phyloP scores from a whole-genome alignment of 208 protist genomes.

The Acanthamoeba royreba region DNA sequence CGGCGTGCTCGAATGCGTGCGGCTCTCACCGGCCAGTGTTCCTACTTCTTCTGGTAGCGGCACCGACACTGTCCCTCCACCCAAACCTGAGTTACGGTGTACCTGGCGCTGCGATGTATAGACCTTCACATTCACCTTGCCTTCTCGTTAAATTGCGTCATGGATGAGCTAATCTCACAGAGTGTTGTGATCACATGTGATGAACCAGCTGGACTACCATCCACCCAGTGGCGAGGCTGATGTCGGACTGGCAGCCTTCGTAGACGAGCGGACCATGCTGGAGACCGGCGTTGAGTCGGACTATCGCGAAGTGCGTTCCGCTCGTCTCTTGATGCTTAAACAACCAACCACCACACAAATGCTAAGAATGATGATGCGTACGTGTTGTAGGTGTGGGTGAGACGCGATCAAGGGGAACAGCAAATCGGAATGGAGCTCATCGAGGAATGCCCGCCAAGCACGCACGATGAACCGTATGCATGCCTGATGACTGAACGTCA shows the following conservation, averaged over 20 bases:
- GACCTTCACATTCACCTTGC: not conserved
- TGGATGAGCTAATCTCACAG: too few species aligned
- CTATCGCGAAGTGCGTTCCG: not conserved
- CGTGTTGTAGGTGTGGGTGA: not conserved
- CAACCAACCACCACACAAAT: not conserved
- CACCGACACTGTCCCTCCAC: not conserved
- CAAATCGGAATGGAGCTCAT: not conserved
- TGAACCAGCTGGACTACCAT: not conserved
- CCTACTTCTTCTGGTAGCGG: too few species aligned
- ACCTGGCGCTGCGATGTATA: not conserved
- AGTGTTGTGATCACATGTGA: not conserved
- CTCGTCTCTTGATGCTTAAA: too few species aligned
- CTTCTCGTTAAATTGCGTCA: too few species aligned
- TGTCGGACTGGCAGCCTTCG: not conserved
- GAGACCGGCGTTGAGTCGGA: not conserved
- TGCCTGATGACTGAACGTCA: not conserved
- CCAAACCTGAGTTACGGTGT: not conserved
- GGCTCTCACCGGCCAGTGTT: not conserved
- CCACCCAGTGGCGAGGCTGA: not conserved
- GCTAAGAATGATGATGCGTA: not conserved
- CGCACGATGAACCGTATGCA: not conserved
- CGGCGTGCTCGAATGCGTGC: not conserved
- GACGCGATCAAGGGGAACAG: not conserved
- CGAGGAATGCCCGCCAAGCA: not conserved
- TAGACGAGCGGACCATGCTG: not conserved